These are phyloP conservation scores for Penicillium paxilli DNA, from an alignment of 495 filamentous ascomycete genomes.

Conservation along the genomic window DNA sequence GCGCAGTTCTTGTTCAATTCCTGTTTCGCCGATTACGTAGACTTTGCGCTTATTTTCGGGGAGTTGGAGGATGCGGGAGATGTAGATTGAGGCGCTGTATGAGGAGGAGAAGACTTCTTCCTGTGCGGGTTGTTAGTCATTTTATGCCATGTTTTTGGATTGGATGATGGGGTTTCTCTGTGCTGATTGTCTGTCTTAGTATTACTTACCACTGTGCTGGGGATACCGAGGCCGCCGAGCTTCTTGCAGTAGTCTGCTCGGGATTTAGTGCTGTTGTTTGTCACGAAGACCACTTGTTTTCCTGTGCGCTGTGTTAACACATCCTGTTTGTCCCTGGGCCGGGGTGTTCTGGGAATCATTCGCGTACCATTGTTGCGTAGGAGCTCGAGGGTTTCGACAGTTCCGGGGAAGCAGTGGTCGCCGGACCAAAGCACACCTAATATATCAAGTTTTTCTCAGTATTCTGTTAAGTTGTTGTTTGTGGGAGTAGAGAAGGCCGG, in stretches of 20 bases:
- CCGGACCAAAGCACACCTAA: slow-evolving; percentile 95
- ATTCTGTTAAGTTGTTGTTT: slow-evolving; percentile 4
- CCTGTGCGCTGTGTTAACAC: slow-evolving; percentile 47
- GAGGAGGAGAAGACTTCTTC: slow-evolving; percentile 96
- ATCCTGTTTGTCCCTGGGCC: background rate
- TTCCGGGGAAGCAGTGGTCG: slow-evolving; percentile 80
- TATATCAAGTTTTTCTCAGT: slow-evolving; percentile 27
- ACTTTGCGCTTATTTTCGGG: slow-evolving; percentile 81
- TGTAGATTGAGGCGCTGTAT: slow-evolving; percentile 94
- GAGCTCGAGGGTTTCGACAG: slow-evolving; percentile 78
- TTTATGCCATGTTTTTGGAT: background rate
- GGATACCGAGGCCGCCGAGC: slow-evolving; percentile 78
- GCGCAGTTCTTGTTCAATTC: slow-evolving; percentile 85
- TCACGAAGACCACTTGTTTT: slow-evolving; percentile 94
- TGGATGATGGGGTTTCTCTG: background rate
- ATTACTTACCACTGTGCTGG: slow-evolving; percentile 60
- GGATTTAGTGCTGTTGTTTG: slow-evolving; percentile 98
- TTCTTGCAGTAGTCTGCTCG: slow-evolving; percentile 91
- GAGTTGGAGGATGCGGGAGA: slow-evolving; percentile 84
- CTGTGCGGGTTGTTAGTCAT: slow-evolving; percentile 30
- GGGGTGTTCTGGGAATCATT: background rate
- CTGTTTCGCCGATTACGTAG: slow-evolving; percentile 86
- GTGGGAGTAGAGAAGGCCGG: background rate
- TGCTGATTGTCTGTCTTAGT: background rate
- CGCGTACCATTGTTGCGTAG: slow-evolving; percentile 71